These are phyloP conservation scores for Penicillium nucicola DNA, from an alignment of 495 filamentous ascomycete species.

Conservation along the genomic window DNA sequence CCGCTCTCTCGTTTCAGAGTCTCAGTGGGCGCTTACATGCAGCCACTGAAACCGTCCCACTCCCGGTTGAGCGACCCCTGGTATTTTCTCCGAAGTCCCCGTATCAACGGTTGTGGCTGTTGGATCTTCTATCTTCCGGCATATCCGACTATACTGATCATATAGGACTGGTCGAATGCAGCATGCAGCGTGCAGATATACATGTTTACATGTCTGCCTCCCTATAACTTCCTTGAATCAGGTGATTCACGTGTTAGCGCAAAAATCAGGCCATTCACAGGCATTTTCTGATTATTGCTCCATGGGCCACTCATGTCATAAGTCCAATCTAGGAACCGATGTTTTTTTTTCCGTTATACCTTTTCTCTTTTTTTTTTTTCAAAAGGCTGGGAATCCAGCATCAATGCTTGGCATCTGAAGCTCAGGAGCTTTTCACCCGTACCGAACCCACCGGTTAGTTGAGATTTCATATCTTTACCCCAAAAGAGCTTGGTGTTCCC, in stretches of 20 bases:
- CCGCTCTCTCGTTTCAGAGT: constrained; percentile 32
- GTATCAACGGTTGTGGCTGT: constrained; percentile 14
- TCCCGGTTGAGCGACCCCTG: not conserved
- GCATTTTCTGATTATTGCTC: too few species aligned
- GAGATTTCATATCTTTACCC: not conserved
- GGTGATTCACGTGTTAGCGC: too few species aligned
- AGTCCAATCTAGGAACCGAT: not conserved
- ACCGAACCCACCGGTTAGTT: not conserved
- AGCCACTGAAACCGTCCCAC: constrained; percentile 22
- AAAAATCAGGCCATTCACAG: too few species aligned
- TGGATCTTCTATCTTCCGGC: constrained; percentile 1
- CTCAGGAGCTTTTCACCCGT: not conserved
- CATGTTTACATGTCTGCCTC: too few species aligned
- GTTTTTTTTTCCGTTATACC: too few species aligned
- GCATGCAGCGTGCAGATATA: too few species aligned
- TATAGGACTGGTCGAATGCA: constrained; percentile 11
- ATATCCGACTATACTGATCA: constrained; percentile 13
- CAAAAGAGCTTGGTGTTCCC: not conserved
- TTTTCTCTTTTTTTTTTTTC: too few species aligned
- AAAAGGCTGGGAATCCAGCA: not conserved
- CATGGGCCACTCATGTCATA: too few species aligned
- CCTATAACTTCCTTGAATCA: too few species aligned
- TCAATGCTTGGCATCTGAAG: not conserved
- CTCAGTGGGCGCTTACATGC: constrained; percentile 31
- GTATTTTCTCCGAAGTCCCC: constrained; percentile 18